Percentiles rank a stretch among this genome's conserved stretches.
phyloP scores from a whole-genome alignment of 805 yeast genomes.

The Lachancea meyersii region DNA sequence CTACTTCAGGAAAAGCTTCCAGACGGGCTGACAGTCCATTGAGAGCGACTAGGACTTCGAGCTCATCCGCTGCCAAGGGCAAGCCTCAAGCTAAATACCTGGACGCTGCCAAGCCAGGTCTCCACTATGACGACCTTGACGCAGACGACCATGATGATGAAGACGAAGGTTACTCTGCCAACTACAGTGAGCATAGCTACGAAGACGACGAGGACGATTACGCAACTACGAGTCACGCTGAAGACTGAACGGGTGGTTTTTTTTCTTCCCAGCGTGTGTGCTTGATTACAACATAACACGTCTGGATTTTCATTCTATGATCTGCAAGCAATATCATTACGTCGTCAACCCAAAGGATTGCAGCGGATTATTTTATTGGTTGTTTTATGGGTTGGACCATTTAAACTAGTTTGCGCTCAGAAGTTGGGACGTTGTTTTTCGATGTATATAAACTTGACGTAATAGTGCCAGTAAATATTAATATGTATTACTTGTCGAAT shows the following conservation, averaged over 20 bases:
- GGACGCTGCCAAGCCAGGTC: conserved; percentile 16
- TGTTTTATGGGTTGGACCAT: background rate
- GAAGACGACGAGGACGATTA: conserved; percentile 20
- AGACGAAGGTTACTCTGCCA: conserved; percentile 14
- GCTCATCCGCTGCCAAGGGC: background rate
- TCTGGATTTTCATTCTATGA: background rate
- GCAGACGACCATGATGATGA: conserved; percentile 16
- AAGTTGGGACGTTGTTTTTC: background rate
- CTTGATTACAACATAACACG: no score
- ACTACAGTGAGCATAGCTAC: conserved; percentile 19
- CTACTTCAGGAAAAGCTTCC: background rate
- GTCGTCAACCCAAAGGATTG: background rate
- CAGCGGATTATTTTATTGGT: background rate
- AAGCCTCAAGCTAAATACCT: conserved; percentile 17
- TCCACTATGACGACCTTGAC: conserved; percentile 9
- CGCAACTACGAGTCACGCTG: conserved; percentile 15
- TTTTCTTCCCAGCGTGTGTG: no score
- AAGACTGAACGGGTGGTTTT: conserved; percentile 5
- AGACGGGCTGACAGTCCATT: conserved; percentile 4
- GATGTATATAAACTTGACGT: background rate
- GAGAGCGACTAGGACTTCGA: conserved; percentile 18
- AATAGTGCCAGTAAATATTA: background rate
- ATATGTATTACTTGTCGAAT: background rate
- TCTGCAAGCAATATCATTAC: background rate
- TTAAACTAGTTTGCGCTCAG: conserved; percentile 5